Evolutionary conservation across 1,139 yeast species (phyloP), one percentile per base, ranked within the genome.

Genomic region (Debaryomycetaceae sp.): DNA sequence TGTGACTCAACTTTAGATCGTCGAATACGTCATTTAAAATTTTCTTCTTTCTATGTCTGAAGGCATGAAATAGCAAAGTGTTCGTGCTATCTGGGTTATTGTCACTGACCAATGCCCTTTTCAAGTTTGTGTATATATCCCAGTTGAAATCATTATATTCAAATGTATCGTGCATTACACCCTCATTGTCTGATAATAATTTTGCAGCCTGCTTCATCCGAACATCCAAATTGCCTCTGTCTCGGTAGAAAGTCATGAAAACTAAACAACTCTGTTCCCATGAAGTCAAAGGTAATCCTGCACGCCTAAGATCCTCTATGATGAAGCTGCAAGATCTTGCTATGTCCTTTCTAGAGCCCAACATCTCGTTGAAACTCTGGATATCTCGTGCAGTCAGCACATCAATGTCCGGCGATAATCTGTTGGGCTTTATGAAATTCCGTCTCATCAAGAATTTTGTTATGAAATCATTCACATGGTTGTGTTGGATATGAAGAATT

Each of bases 391-490:
- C 29, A 3, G 39, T 24, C 6, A 35, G 33, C 9, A 30, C 17
- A 5, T 34, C 16, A 17, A 18, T 33, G 7, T 49, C 40, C 4
- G 41, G 37, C 1, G 61, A 52, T 3, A 61, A 47, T 6, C 37
- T 34, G 24, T 51, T 57, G 11, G 67, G 63, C 36, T 46, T 51
- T 29, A 52, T 42, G 38, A 60, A 59, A 36, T 52, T 49, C 13
- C 63, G 43, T 26, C 46, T 48, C 5, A 42, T 37, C 5, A 65
- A 47, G 39, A 71, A 61, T 29, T 49, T 49, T 3, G 50, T 41
- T 17, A 76, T 42, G 29, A 77, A 59, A 7, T 58, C 60, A 42
- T 73, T 71, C 29, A 75, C 55, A 46, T 74, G 73, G 7, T 52
- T 46, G 4, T 66, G 59, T 4, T 53, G 43, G 36, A 73, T 52